Conservation (phyloP, 306 rosid genomes). For the Carpinus fangiana region DNA sequence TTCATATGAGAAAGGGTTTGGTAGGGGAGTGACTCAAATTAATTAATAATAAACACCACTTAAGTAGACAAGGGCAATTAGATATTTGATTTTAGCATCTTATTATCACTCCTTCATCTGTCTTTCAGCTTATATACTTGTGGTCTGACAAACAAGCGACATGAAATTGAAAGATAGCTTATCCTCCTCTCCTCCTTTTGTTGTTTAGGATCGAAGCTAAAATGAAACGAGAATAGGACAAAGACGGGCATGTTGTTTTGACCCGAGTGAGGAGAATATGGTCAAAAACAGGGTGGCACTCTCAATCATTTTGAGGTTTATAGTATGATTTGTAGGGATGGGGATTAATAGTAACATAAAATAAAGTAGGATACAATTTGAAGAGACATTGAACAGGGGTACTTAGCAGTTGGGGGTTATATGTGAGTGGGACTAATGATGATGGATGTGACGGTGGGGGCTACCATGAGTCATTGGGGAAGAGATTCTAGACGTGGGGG, state of each 20-base stretch:
- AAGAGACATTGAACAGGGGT: slow-evolving; percentile 13
- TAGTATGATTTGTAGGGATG: no score
- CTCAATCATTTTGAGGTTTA: not conserved
- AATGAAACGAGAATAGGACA: not conserved
- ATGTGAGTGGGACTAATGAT: slow-evolving; percentile 48
- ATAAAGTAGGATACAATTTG: not conserved
- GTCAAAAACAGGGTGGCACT: not conserved
- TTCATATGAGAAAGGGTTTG: not conserved
- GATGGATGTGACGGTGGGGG: slow-evolving; percentile 37
- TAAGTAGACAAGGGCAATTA: not conserved
- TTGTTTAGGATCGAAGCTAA: no score
- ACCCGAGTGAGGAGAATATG: not conserved
- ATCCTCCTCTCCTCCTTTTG: no score
- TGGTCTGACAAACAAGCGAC: no score
- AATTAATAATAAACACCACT: not conserved
- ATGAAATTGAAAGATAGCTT: no score
- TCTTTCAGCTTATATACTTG: not conserved
- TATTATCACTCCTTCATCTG: not conserved
- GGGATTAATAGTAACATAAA: no score
- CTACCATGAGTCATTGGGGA: slow-evolving; percentile 12
- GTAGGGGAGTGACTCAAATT: not conserved
- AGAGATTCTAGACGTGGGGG: slow-evolving; percentile 36
- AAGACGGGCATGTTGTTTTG: not conserved
- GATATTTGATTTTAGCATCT: not conserved
- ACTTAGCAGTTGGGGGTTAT: slow-evolving; percentile 16